Percentiles rank a stretch among this genome's conserved stretches.
Evolutionary conservation across 2,329 filamentous ascomycete species (phyloP).

Genomic region (Helotiales sp.): DNA sequence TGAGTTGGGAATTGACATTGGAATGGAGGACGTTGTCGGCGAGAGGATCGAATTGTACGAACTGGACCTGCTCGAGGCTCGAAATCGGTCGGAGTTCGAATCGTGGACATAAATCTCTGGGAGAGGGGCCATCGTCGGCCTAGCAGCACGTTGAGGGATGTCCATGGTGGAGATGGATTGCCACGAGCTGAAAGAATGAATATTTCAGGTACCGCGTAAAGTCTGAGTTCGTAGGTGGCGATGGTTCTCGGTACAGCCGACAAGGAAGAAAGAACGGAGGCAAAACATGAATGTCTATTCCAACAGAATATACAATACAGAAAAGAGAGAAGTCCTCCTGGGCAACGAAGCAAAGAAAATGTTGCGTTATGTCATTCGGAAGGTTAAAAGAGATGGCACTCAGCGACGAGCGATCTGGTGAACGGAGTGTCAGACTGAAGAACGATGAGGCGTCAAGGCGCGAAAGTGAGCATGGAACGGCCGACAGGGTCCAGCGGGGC

Average conservation of each 20-base stretch:
- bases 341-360: constrained; percentile 4
- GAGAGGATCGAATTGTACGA: constrained; percentile 36
- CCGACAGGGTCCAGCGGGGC: constrained; percentile 3
- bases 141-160: constrained; percentile 37
- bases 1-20: constrained; percentile 64
- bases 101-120: constrained; percentile 45
- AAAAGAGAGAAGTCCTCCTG: constrained; percentile 21
- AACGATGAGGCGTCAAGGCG: not conserved
- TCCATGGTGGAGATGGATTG: constrained; percentile 40
- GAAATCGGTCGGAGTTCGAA: constrained; percentile 36
- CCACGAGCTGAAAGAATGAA: constrained; percentile 30
- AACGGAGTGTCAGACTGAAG: not conserved
- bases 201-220: constrained; percentile 12
- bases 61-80: constrained; percentile 27
- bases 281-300: constrained; percentile 30
- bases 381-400: constrained; percentile 4
- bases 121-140: constrained; percentile 25
- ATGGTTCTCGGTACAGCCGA: constrained; percentile 28
- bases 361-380: constrained; percentile 27
- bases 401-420: constrained; percentile 3
- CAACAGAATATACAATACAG: constrained; percentile 25
- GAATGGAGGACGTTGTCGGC: constrained; percentile 44
- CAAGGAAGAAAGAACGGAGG: constrained; percentile 21
- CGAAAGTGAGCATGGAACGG: not conserved
- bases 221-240: constrained; percentile 28